Evolutionary conservation across 2,329 filamentous ascomycete species (phyloP).

Genomic region (Ilyonectria sp.): DNA sequence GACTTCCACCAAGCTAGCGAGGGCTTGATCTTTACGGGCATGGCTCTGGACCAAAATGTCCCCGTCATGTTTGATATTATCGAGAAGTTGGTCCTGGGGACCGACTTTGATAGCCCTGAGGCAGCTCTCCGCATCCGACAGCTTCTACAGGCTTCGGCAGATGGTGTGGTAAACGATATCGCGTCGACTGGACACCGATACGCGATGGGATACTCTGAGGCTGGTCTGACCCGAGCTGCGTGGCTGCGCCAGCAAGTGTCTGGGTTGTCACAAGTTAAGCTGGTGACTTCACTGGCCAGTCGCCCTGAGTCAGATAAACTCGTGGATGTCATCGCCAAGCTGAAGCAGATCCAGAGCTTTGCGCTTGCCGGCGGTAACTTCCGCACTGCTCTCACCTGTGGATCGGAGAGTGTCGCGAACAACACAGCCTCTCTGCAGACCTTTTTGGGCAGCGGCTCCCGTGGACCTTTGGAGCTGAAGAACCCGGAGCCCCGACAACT

Average conservation of each 20-base stretch:
- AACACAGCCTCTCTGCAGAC: slow-evolving; percentile 81
- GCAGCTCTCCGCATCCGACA: slow-evolving; percentile 88
- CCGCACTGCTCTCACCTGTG: slow-evolving; percentile 89
- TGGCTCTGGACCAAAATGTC: slow-evolving; percentile 90
- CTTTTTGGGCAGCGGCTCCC: slow-evolving; percentile 71
- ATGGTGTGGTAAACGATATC: slow-evolving; percentile 92
- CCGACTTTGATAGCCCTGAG: slow-evolving; percentile 88
- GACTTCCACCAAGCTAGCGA: slow-evolving; percentile 81
- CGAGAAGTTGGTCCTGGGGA: slow-evolving; percentile 84
- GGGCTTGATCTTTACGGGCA: slow-evolving; percentile 87
- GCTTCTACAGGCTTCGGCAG: slow-evolving; percentile 87
- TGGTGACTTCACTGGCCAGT: slow-evolving; percentile 84
- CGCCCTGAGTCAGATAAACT: slow-evolving; percentile 79
- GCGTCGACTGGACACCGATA: slow-evolving; percentile 92
- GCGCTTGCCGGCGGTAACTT: slow-evolving; percentile 79
- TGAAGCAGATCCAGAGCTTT: slow-evolving; percentile 87
- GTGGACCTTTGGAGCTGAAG: slow-evolving; percentile 58
- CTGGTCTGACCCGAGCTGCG: slow-evolving; percentile 80
- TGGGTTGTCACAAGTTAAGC: slow-evolving; percentile 91
- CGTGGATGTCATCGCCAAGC: slow-evolving; percentile 82
- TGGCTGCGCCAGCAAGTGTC: slow-evolving; percentile 87
- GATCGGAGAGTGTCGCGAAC: slow-evolving; percentile 76
- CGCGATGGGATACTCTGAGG: slow-evolving; percentile 87
- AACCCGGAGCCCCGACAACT: slow-evolving; percentile 52
- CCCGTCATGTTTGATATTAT: slow-evolving; percentile 92